Evolutionary conservation across 2,329 filamentous ascomycete species (phyloP), one percentile per base, ranked within the genome.

Genomic region (Fusarium aywerte): DNA sequence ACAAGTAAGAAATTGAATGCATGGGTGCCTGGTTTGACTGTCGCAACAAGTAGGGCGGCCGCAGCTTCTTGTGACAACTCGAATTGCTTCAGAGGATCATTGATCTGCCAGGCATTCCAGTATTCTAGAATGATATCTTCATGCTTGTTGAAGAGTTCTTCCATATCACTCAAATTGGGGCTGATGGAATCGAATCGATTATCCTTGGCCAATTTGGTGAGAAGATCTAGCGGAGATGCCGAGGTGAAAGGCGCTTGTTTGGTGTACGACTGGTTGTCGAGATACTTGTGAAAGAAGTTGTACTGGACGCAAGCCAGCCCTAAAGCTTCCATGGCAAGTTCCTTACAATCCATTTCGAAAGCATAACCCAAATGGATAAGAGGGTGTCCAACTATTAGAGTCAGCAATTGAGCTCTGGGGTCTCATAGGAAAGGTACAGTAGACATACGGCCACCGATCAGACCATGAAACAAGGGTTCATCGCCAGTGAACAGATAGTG

Each of bases 341-440:
- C 95, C 59, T 90, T 91, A 70, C 87, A 96, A 64, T 92, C 87
- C 72, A 98, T 84, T 80, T 99, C 95, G 75, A 91, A 95, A 11
- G 93, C 96, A 76, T 97, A 97, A n/a, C 89, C 94, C 4, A 99
- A 85, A 74, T 98, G 96, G 59, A 98, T 96, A n/a, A 98, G 82
- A 2, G 95, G 92, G 73, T 97, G 92, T 18, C 91, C 95, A 62
- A 97, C 92, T 95, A 67, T 35, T 6, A 16, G 13, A 9, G 61
- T 74, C 55, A 77, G 72, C 49, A 9, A 60, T 62, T 31, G 54
- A 39, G n/a, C 11, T 16, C n/a, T 15, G 18, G 7, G 15, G 12
- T 47, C 7, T 11, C 33, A n/a, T 32, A 18, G 25, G 45, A 20
- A 23, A 38, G 40, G 40, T 43, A n/a, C 13, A 29, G 16, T 21